Conservation (phyloP, 768 basidiomycete species). For the Lactifluus echinatus region DNA sequence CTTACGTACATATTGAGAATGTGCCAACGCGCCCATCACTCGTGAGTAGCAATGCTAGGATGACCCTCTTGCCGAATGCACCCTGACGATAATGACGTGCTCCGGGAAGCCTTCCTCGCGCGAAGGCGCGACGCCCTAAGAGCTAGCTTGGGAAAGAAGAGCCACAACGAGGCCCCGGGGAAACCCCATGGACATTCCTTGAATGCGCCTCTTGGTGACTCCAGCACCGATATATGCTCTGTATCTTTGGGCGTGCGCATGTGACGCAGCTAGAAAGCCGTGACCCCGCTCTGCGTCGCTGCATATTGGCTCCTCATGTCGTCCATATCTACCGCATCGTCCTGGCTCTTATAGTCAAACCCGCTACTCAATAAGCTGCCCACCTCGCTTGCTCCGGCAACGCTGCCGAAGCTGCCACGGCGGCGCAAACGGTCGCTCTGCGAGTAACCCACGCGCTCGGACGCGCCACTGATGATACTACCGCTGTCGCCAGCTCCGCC, state of each 20-base stretch:
- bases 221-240: neutral
- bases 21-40: neutral
- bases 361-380: conserved; percentile 57
- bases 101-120: neutral
- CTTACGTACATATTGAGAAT: neutral
- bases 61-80: neutral
- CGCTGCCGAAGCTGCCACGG: conserved; percentile 67
- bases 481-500: conserved; percentile 62
- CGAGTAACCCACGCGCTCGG: conserved; percentile 63
- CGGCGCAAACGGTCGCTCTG: conserved; percentile 85
- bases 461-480: conserved; percentile 33
- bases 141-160: neutral
- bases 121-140: conserved; percentile 10
- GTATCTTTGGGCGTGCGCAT: conserved; percentile 2
- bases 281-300: conserved; percentile 77
- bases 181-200: neutral
- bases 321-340: conserved; percentile 68
- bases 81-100: neutral
- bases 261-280: conserved; percentile 53
- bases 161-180: neutral
- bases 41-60: neutral
- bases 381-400: conserved; percentile 66
- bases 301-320: conserved; percentile 87
- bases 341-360: conserved; percentile 84
- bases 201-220: neutral